These are phyloP conservation scores for Lathyrus sativus DNA, from an alignment of 306 rosid species.

Conservation along the genomic window DNA sequence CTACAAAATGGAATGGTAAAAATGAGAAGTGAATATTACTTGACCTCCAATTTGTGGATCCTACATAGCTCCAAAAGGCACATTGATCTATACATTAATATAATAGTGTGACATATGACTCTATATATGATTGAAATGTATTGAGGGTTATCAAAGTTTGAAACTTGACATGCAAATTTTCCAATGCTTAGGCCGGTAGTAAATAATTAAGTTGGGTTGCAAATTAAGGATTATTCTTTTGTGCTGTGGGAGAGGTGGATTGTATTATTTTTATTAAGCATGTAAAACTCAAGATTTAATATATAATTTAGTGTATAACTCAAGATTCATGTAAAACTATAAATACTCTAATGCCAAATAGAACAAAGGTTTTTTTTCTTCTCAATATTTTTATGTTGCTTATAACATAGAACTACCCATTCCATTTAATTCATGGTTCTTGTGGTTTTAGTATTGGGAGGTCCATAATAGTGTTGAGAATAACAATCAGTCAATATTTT, in stretches of 20 bases:
- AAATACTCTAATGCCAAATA: neutral
- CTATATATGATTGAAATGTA: constrained; percentile 19
- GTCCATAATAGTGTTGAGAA: too few relatives aligned
- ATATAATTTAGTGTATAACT: neutral
- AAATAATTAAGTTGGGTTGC: constrained; percentile 21
- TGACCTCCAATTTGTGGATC: constrained; percentile 31
- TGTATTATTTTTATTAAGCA: neutral
- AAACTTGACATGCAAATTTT: constrained; percentile 27
- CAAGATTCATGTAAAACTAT: neutral
- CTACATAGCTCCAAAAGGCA: constrained; percentile 36
- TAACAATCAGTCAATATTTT: too few relatives aligned
- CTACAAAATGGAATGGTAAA: constrained; percentile 29
- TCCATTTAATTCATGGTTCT: constrained; percentile 8
- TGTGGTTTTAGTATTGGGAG: neutral
- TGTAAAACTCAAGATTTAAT: neutral
- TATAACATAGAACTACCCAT: neutral
- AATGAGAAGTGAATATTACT: constrained; percentile 25
- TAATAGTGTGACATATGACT: constrained; percentile 25
- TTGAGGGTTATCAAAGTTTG: constrained; percentile 25
- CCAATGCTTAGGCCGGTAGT: constrained; percentile 7
- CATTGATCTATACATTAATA: constrained; percentile 13
- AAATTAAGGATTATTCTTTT: constrained; percentile 8
- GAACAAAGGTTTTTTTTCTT: neutral
- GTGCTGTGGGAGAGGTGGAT: constrained; percentile 3
- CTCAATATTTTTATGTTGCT: neutral